phyloP scores from a whole-genome alignment of 768 basidiomycete genomes.

The Russula ochroleuca region DNA sequence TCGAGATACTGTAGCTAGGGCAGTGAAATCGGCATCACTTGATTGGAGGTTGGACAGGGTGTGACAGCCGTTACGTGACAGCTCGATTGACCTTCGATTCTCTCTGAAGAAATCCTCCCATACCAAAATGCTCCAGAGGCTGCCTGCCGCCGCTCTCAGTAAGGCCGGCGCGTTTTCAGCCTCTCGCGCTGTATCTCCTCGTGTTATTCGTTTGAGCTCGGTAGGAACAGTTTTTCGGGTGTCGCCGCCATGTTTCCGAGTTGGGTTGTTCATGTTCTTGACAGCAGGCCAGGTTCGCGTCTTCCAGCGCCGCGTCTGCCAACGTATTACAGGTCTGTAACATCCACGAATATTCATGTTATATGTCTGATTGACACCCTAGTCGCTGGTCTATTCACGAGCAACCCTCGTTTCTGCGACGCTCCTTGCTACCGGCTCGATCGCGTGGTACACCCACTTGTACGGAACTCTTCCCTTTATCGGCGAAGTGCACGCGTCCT shows the following conservation, averaged over 20 bases:
- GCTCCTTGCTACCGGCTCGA: slow-evolving; percentile 75
- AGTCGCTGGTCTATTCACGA: slow-evolving; percentile 69
- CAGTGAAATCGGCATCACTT: not conserved
- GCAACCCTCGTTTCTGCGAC: slow-evolving; percentile 72
- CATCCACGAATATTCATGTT: not conserved
- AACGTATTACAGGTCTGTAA: slow-evolving; percentile 60
- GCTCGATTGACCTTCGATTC: slow-evolving; percentile 35
- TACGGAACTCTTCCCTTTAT: slow-evolving; percentile 89
- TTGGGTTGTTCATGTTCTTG: slow-evolving; percentile 29
- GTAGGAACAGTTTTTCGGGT: slow-evolving; percentile 38
- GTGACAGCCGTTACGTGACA: slow-evolving; percentile 42
- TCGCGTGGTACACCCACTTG: slow-evolving; percentile 95
- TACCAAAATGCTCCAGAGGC: slow-evolving; percentile 78
- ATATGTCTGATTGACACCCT: slow-evolving; percentile 2
- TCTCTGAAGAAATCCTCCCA: slow-evolving; percentile 40
- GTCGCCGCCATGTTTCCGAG: slow-evolving; percentile 8
- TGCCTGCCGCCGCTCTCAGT: slow-evolving; percentile 68
- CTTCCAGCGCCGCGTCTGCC: slow-evolving; percentile 53
- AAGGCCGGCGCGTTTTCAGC: slow-evolving; percentile 47
- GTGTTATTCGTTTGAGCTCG: slow-evolving; percentile 43
- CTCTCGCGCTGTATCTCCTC: slow-evolving; percentile 42
- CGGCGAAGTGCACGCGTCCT: slow-evolving; percentile 88
- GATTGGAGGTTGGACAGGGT: slow-evolving; percentile 16
- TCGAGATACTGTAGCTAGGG: too few relatives aligned
- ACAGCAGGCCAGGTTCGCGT: slow-evolving; percentile 66